Conservation (phyloP, 768 basidiomycete genomes). For the Boletus tomentosulus region DNA sequence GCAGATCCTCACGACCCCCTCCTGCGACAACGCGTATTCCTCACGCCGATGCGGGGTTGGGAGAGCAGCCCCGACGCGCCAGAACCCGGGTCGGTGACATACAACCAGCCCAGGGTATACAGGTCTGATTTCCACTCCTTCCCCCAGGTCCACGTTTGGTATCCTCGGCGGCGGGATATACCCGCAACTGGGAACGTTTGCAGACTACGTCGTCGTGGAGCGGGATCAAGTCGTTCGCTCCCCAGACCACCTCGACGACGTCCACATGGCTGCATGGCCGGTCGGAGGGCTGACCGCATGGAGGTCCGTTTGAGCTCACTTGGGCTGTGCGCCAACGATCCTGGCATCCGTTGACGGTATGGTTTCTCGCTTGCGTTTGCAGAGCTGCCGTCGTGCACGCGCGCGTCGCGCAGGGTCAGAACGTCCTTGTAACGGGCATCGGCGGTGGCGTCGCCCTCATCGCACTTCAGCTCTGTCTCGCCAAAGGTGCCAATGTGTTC, state of each 20-base stretch:
- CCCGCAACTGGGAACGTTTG: conserved; percentile 65
- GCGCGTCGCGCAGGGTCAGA: conserved; percentile 56
- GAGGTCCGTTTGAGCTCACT: conserved; percentile 45
- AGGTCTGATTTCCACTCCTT: neutral
- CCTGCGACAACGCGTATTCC: conserved; percentile 62
- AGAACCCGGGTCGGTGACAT: conserved; percentile 49
- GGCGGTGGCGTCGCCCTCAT: conserved; percentile 82
- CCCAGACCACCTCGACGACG: conserved; percentile 63
- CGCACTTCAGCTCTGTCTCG: conserved; percentile 71
- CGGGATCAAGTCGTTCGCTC: conserved; percentile 62
- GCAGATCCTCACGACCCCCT: conserved; percentile 50
- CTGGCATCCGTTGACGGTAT: neutral
- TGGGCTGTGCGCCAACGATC: neutral
- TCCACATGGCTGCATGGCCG: conserved; percentile 74
- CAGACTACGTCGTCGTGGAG: conserved; percentile 72
- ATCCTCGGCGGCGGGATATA: conserved; percentile 58
- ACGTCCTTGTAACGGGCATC: conserved; percentile 76
- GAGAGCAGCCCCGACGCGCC: conserved; percentile 58
- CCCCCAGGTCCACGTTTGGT: conserved; percentile 44
- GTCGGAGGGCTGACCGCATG: conserved; percentile 77
- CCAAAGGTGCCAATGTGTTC: conserved; percentile 74
- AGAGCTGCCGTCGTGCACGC: conserved; percentile 70
- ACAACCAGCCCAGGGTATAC: neutral
- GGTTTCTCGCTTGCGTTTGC: neutral
- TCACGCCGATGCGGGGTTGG: conserved; percentile 80